Conservation (phyloP, 2,329 filamentous ascomycete genomes). For the Niveomyces coronatus region DNA sequence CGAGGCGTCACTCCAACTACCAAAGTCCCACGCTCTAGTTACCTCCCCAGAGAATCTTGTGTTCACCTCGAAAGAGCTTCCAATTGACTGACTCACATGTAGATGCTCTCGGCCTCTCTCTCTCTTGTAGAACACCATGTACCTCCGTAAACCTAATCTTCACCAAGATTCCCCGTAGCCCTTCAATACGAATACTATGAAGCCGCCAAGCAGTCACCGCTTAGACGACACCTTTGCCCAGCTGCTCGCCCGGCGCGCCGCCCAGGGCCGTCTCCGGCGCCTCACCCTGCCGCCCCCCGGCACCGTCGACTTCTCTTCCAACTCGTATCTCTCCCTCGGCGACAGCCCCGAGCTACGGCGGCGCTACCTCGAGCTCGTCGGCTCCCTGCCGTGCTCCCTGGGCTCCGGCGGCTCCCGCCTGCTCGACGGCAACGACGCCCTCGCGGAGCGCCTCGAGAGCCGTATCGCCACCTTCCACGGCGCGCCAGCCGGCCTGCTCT, state of each 20-base stretch:
- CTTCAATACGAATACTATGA: background rate
- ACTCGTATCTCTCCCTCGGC: constrained; percentile 71
- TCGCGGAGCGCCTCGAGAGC: constrained; percentile 35
- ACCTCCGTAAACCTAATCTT: too few relatives aligned
- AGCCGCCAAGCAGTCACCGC: constrained; percentile 4
- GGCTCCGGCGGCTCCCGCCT: constrained; percentile 45
- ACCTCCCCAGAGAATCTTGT: too few relatives aligned
- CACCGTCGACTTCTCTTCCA: constrained; percentile 68
- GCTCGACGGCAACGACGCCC: constrained; percentile 38
- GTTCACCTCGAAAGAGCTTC: too few relatives aligned
- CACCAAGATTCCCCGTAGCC: too few relatives aligned
- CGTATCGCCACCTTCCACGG: constrained; percentile 38
- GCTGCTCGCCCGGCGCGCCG: constrained; percentile 19
- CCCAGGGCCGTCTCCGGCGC: constrained; percentile 30
- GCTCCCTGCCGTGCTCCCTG: constrained; percentile 14
- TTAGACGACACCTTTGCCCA: constrained; percentile 20
- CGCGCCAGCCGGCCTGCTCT: constrained; percentile 36
- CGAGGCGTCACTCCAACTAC: too few relatives aligned
- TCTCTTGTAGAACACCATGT: too few relatives aligned
- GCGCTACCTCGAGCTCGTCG: constrained; percentile 43
- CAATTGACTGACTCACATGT: too few relatives aligned
- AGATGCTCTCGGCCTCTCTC: too few relatives aligned
- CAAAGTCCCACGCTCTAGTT: too few relatives aligned
- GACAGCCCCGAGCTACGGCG: constrained; percentile 39
- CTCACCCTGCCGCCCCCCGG: constrained; percentile 51